Evolutionary conservation across 164 flowering plant species (phyloP), one percentile per base, ranked within the genome.

Genomic region (Magnolia changhungtana): DNA sequence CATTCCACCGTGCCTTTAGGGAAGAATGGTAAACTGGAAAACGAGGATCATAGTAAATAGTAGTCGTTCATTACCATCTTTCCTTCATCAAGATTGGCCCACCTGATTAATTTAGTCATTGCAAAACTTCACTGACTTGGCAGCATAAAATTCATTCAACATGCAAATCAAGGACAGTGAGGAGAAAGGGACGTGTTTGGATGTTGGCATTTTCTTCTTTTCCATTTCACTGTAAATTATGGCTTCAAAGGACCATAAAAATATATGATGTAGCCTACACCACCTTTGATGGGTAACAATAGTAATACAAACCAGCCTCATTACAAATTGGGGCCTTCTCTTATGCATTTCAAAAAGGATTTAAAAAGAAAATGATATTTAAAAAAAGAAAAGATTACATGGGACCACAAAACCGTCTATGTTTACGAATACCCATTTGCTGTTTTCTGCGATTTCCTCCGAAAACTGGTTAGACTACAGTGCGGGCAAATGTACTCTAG

Each of bases 401-500:
- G 71, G 50, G 50, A 55, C 51, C 74, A 63, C 58, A 63, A 70
- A 65, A 71, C 73, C 20, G 67, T 20, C 4, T 52, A 45, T 14
- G 74, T 63, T 83, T 58, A 76, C 49, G 87, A 80, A 83, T 81
- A 90, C 29, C 98, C 98, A 83, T 91, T 90, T 7, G 86, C 66
- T 16, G 84, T 83, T 82, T 87, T 92, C 82, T 86, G 95, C 51
- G 89, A 67, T 81, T 91, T 93, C 81, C 88, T 89, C 84, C 84
- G 86, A 84, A 83, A 89, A 80, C 86, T 91, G n/a, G 97, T 79
- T 8, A 88, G 67, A 77, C 96, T 96, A 88, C 99, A 96, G 68
- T 90, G 93, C 0, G 99, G 99, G 77, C 99, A 96, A 64, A 94
- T 86, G 78, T 96, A 96, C 83, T 96, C 99, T 78, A 96, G 83